Conservation (phyloP, 345 rosid genomes). For the Arabis hirsuta region DNA sequence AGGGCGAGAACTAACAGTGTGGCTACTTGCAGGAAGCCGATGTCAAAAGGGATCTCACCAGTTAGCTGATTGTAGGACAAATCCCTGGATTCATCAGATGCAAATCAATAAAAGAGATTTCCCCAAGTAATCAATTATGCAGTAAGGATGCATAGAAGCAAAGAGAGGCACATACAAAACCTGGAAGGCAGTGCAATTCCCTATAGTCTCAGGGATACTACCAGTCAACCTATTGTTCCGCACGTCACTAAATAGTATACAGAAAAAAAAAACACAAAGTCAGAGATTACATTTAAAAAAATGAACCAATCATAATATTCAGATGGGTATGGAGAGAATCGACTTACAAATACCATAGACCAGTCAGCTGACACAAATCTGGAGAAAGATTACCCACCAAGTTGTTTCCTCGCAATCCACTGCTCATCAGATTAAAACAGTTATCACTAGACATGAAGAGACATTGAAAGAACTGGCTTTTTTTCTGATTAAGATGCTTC, state of each 20-base stretch:
- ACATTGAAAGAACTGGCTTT: not conserved
- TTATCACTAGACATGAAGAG: constrained; percentile 5
- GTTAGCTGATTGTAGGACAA: constrained; percentile 89
- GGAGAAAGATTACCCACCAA: constrained; percentile 85
- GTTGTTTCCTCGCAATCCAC: constrained; percentile 94
- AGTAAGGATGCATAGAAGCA: constrained; percentile 22
- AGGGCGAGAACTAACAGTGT: constrained; percentile 67
- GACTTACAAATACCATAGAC: constrained; percentile 99
- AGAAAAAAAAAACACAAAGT: constrained; percentile 17
- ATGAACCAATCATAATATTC: not conserved
- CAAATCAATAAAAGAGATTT: not conserved
- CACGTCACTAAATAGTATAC: constrained; percentile 65
- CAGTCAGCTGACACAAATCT: constrained; percentile 93
- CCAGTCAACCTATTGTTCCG: constrained; percentile 95
- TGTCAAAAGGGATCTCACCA: constrained; percentile 94
- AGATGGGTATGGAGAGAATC: constrained; percentile 13
- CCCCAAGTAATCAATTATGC: not conserved
- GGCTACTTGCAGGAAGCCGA: constrained; percentile 98
- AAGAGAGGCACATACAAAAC: constrained; percentile 77
- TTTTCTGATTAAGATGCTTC: not conserved
- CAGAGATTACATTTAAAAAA: not conserved
- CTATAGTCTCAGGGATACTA: constrained; percentile 82
- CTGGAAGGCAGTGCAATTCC: constrained; percentile 98
- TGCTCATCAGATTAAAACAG: constrained; percentile 33
- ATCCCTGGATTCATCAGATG: constrained; percentile 61